Base-by-base conservation (phyloP, 2,329 filamentous ascomycete species). In the Sordariomycetes sp. region DNA sequence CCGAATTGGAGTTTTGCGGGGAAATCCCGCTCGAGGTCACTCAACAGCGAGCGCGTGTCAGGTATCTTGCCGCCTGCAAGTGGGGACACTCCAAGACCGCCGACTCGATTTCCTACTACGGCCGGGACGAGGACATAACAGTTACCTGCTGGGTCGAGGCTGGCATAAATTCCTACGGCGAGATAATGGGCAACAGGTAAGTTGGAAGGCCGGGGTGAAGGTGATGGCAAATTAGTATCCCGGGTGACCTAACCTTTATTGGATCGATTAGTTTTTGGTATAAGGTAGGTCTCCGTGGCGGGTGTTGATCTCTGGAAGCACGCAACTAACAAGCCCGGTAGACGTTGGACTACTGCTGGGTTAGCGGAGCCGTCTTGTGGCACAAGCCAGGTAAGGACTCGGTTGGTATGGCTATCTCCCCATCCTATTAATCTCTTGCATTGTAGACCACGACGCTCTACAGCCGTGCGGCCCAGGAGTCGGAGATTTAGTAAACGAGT, bases 41-140 rank as follows among this genome's bases (percentile, higher is more conserved):
- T 43, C 16, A 48, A 32, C 54, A 57, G 50, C 46, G 28, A 20
- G 58, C 58, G 5, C 35, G n/a, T 11, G 50, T 57, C 34, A 35
- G 50, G 32, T 60, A 58, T 22, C 55, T 60, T n/a, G 40, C 55
- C 46, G 55, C 53, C 34, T 60, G 59, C 53, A 60, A 58, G 43
- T 58, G 56, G 53, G 55, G 53, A 32, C 53, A 54, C 48, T 55
- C 20, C 4, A 55, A 43, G 3, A 43, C 22, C 18, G 32, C 18
- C 24, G 55, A 60, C 32, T 52, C 53, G 6, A 56, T 55, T 16
- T 46, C 28, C 18, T 60, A 46, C 53, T 58, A 60, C 24, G 59
- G 56, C 10, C 55, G 59, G 22, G 59, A 60, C 35, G 25, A 32
- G 20, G 55, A 60, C 14, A 16, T 60, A 11, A 55, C 51, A 11